A percentile compares a stretch with the other conserved stretches of the same genome.
phyloP scores from a whole-genome alignment of 441 rosid genomes.

The Adansonia grandidieri region DNA sequence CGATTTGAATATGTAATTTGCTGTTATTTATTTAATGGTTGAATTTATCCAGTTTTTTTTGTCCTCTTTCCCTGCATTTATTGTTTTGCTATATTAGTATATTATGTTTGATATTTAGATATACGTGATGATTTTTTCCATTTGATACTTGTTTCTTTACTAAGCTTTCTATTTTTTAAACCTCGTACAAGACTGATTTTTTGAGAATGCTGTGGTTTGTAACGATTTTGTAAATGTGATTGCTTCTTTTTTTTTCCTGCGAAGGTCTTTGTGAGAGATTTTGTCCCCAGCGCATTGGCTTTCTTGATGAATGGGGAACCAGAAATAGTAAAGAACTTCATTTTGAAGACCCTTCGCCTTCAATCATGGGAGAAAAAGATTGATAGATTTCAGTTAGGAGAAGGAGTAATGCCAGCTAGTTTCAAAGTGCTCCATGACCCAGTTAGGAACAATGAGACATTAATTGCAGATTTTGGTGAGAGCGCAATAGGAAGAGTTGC shows the following conservation, averaged over 20 bases:
- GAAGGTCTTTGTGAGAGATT: constrained; percentile 92
- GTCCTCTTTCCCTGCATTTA: background rate
- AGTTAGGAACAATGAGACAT: constrained; percentile 67
- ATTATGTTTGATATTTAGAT: background rate
- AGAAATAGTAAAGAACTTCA: constrained; percentile 80
- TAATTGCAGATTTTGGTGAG: constrained; percentile 93
- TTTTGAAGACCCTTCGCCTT: constrained; percentile 84
- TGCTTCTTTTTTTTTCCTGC: constrained; percentile 8
- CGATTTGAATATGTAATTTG: background rate
- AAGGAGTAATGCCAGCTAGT: constrained; percentile 97
- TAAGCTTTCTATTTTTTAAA: background rate
- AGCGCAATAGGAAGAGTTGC: constrained; percentile 98
- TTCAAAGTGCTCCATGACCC: constrained; percentile 92
- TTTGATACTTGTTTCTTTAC: background rate
- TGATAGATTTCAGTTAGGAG: constrained; percentile 92
- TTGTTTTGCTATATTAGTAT: background rate
- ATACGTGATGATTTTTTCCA: constrained; percentile 7
- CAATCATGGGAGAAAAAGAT: constrained; percentile 96
- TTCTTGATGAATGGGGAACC: constrained; percentile 83
- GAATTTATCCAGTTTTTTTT: background rate
- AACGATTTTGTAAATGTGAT: background rate
- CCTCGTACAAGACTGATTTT: background rate
- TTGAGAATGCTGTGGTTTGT: background rate
- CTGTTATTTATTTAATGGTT: background rate
- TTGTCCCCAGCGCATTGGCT: constrained; percentile 86